phyloP scores from a whole-genome alignment of 495 filamentous ascomycete species.

The Annulohypoxylon stygium region DNA sequence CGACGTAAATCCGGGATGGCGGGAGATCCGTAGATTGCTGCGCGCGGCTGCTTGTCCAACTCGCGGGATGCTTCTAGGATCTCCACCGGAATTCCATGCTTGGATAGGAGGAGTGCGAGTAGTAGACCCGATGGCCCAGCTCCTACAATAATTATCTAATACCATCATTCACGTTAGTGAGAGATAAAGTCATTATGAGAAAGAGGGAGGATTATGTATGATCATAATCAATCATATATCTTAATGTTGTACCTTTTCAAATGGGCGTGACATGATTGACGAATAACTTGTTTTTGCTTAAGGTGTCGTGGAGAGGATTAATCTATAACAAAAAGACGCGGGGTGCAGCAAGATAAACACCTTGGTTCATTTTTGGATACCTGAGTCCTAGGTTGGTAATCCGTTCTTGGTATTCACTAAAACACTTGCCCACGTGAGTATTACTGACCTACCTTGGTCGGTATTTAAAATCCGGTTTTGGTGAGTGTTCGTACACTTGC shows the following conservation, averaged over 20 bases:
- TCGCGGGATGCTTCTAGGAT: slow-evolving; percentile 64
- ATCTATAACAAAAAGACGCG: slow-evolving; percentile 20
- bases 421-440: slow-evolving; percentile 7
- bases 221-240: background rate
- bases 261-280: slow-evolving; percentile 42
- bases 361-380: slow-evolving; percentile 2
- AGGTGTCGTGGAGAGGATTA: background rate
- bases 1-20: slow-evolving; percentile 67
- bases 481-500: slow-evolving; percentile 37
- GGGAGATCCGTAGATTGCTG: slow-evolving; percentile 66
- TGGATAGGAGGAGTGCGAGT: slow-evolving; percentile 66
- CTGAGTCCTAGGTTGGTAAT: background rate
- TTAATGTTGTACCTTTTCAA: slow-evolving; percentile 29
- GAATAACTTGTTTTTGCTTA: slow-evolving; percentile 7
- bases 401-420: slow-evolving; percentile 1
- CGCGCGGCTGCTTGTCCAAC: slow-evolving; percentile 67
- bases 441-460: background rate
- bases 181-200: background rate
- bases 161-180: slow-evolving; percentile 4
- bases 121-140: slow-evolving; percentile 70
- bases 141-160: slow-evolving; percentile 63
- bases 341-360: slow-evolving; percentile 14
- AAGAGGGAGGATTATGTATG: background rate
- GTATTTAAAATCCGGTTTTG: slow-evolving; percentile 28
- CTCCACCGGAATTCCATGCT: slow-evolving; percentile 64